Evolutionary conservation across 2,329 filamentous ascomycete species (phyloP).

Genomic region (Cadophora luteo-olivacea): DNA sequence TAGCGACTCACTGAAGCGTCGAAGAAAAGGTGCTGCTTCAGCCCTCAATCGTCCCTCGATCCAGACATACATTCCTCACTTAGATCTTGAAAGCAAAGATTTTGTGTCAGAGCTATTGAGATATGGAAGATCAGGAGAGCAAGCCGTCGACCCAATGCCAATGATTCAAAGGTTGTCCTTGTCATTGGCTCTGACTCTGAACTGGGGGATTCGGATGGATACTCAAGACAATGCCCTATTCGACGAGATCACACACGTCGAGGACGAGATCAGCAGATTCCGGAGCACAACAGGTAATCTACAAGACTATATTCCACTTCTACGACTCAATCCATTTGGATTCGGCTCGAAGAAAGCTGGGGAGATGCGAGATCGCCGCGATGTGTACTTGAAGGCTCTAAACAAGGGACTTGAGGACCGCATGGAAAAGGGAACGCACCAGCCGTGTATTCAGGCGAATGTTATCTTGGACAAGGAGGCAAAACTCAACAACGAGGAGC

Average conservation of each 20-base stretch:
- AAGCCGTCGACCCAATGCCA: slow-evolving; percentile 67
- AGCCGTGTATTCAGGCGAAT: slow-evolving; percentile 71
- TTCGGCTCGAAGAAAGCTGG: slow-evolving; percentile 62
- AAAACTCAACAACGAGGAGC: slow-evolving; percentile 65
- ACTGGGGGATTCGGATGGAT: slow-evolving; percentile 68
- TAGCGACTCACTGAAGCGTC: slow-evolving; percentile 67
- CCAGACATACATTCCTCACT: slow-evolving; percentile 65
- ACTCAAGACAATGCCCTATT: slow-evolving; percentile 66
- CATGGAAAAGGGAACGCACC: slow-evolving; percentile 65
- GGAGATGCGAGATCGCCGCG: slow-evolving; percentile 65
- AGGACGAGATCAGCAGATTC: slow-evolving; percentile 65
- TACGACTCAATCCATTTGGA: slow-evolving; percentile 67
- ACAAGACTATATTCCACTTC: slow-evolving; percentile 65
- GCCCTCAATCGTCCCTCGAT: slow-evolving; percentile 71
- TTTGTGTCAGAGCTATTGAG: slow-evolving; percentile 66
- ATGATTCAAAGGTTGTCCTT: slow-evolving; percentile 71
- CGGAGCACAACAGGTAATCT: slow-evolving; percentile 65
- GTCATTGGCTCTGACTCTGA: slow-evolving; percentile 67
- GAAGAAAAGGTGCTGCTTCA: slow-evolving; percentile 69
- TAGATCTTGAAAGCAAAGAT: slow-evolving; percentile 67
- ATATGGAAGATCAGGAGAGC: slow-evolving; percentile 60
- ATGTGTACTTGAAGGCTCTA: slow-evolving; percentile 63
- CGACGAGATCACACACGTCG: slow-evolving; percentile 66
- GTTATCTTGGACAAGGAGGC: slow-evolving; percentile 69
- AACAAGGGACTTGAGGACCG: slow-evolving; percentile 65